Evolutionary conservation across 805 yeast genomes (phyloP).

Genomic region (Hanseniaspora pseudoguilliermondii): DNA sequence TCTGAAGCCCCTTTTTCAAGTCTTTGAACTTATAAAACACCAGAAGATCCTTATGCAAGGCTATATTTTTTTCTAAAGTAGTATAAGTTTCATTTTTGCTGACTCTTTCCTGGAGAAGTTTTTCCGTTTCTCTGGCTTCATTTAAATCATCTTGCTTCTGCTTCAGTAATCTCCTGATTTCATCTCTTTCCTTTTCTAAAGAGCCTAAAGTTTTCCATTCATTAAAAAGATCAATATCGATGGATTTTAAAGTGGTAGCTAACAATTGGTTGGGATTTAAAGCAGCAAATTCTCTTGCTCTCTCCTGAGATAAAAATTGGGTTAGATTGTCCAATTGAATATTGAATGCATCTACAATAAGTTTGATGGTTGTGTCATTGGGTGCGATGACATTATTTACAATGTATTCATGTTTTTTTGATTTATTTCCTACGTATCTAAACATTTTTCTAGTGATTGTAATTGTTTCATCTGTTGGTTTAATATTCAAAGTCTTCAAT

Average conservation of each 20-base stretch:
- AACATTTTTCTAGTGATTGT: constrained; percentile 27
- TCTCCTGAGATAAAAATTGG: constrained; percentile 89
- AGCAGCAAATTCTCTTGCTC: constrained; percentile 84
- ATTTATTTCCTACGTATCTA: constrained; percentile 25
- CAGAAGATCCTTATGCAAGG: constrained; percentile 34
- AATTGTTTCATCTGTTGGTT: constrained; percentile 25
- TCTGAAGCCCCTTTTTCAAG: constrained; percentile 18
- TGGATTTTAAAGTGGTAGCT: constrained; percentile 67
- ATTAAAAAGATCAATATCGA: constrained; percentile 46
- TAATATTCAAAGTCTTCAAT: background rate
- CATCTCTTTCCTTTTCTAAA: constrained; percentile 35
- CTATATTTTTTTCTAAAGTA: constrained; percentile 35
- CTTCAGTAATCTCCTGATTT: constrained; percentile 29
- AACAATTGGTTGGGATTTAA: constrained; percentile 63
- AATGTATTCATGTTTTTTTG: constrained; percentile 39
- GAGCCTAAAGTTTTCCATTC: constrained; percentile 46
- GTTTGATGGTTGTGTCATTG: constrained; percentile 36
- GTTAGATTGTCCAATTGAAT: constrained; percentile 86
- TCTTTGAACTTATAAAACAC: constrained; percentile 40
- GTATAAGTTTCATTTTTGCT: constrained; percentile 35
- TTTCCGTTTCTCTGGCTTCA: background rate
- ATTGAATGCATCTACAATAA: constrained; percentile 37
- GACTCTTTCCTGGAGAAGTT: constrained; percentile 26
- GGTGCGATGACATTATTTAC: constrained; percentile 30
- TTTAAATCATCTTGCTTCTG: constrained; percentile 24